Base-by-base conservation (phyloP, 148 eudicot genomes). In the Tetragonia tetragonoides region DNA sequence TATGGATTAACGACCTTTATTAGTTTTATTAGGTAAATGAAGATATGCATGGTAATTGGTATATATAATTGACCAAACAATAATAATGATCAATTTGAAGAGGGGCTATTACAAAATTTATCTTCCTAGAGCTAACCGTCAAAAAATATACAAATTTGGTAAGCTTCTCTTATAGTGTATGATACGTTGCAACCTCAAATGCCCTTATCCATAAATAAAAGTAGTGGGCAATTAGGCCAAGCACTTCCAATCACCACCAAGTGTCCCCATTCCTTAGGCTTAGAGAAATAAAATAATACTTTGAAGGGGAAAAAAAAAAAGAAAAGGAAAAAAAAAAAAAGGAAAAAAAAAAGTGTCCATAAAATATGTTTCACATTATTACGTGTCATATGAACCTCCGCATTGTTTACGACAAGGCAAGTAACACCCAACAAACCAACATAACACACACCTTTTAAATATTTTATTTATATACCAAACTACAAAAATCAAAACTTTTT, bases 151-250 rank as follows among this genome's bases (percentile, higher is more conserved):
- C 60, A 78, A 78, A 70, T 70, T 77, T 59, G 80, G 80, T 77
- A 70, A 77, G 75, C 69, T 70, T 47, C 59, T 38, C 49, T 16
- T 6, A 9, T 17, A 77, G 74, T 67, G 78, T 74, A 78, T 80
- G 74, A 80, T 67, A 73, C 82, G 20, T 70, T 53, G 49, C 59
- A 14, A 70, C 60, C 12, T 49, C 10, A 10, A 49, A 49, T 10
- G 10, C 53, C 75, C 83, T 80, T 75, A 80, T 80, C 83, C 83
- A 75, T 68, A 39, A 2, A 71, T 47, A 68, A 28, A 28, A 72
- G 68, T 80, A 69, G 78, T 75, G 83, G 68, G 41, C 65, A 80
- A 69, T 80, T 63, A 69, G 83, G 75, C 75, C 57, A 75, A 75
- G 62, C 63, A 68, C 49, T 75, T 70, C 57, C 24, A 6, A 17